Base-by-base conservation (phyloP, 768 basidiomycete genomes). In the Symmetrospora coprosmae region DNA sequence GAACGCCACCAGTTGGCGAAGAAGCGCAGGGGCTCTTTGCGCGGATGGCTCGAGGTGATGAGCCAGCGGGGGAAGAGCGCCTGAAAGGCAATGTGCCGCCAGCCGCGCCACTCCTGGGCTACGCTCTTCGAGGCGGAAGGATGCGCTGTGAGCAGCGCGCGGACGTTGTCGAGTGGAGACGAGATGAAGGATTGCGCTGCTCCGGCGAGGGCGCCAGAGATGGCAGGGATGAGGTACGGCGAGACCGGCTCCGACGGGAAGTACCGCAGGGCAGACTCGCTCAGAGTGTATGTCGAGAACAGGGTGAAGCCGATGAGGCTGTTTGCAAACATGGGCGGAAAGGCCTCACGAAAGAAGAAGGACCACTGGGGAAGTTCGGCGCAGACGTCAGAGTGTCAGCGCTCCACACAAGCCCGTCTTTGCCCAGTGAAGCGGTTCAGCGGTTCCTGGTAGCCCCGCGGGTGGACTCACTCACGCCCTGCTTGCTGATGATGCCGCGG, bases 101-200 rank as follows among this genome's bases (percentile, higher is more conserved):
- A 47, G 30, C 60, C 51, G 30, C 31, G 33, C 51, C 60, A 62
- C 34, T 56, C 52, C 33, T 34, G 27, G 30, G 40, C 58, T 16
- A 5, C 14, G 13, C 43, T 14, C 27, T 33, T n/a, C 21, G 37
- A 49, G 17, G 37, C 48, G 13, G 58, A 35, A 14, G 52, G 40
- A 14, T 4, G 48, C 37, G 51, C 55, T 38, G 17, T 65, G 16
- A 69, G 55, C 13, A 69, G 58, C 17, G 65, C 53, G 11, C 68
- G 61, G 8, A 67, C 65, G 52, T 69, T 69, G 58, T 69, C 68
- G 33, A 69, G 62, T 0, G 68, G 68, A 0, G 65, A 53, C 2
- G 66, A 67, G 39, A 69, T 53, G 47, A 67, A 38, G 2, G 65
- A 65, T 59, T 69, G 68, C 0, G 64, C 59, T 0, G 65, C 65